A percentile compares a stretch with the other conserved stretches of the same genome.
Evolutionary conservation across 805 yeast genomes (phyloP).

Genomic region (Kurtzmaniella fragi): DNA sequence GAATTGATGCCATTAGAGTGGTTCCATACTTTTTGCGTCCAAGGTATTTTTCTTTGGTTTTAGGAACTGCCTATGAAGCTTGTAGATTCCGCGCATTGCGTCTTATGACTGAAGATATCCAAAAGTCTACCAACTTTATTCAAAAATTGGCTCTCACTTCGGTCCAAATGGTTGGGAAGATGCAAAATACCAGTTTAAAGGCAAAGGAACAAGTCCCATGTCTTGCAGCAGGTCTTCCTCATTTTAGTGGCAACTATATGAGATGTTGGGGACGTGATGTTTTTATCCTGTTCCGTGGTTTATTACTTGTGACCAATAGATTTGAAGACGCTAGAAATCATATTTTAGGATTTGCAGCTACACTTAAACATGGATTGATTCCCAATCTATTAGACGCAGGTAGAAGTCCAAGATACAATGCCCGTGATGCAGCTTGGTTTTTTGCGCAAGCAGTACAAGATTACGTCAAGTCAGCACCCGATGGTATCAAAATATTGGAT

Average conservation of each 20-base stretch:
- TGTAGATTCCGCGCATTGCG: conserved; percentile 63
- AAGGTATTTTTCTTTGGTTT: conserved; percentile 76
- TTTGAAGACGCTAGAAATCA: conserved; percentile 75
- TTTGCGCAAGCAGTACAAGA: conserved; percentile 87
- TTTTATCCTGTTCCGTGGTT: conserved; percentile 80
- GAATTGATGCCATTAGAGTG: conserved; percentile 57
- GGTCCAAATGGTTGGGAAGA: conserved; percentile 76
- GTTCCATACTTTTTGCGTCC: conserved; percentile 83
- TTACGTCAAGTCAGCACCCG: conserved; percentile 61
- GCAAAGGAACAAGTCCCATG: conserved; percentile 63
- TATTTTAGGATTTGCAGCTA: conserved; percentile 81
- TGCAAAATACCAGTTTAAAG: conserved; percentile 68
- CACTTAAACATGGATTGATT: conserved; percentile 90
- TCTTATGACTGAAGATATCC: conserved; percentile 49
- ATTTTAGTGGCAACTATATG: conserved; percentile 86
- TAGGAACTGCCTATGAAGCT: conserved; percentile 82
- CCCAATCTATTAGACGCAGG: conserved; percentile 94
- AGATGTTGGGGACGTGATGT: conserved; percentile 99
- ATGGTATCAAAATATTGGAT: conserved; percentile 61
- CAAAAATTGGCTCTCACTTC: conserved; percentile 78
- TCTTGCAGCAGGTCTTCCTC: conserved; percentile 96
- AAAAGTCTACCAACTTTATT: conserved; percentile 63
- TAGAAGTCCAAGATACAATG: conserved; percentile 88
- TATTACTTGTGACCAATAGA: conserved; percentile 72
- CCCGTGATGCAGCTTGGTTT: conserved; percentile 97